Percentiles rank a stretch among this genome's conserved stretches.
Conservation (phyloP, 176 grass and related monocot genomes). For the Carex kokanica region DNA sequence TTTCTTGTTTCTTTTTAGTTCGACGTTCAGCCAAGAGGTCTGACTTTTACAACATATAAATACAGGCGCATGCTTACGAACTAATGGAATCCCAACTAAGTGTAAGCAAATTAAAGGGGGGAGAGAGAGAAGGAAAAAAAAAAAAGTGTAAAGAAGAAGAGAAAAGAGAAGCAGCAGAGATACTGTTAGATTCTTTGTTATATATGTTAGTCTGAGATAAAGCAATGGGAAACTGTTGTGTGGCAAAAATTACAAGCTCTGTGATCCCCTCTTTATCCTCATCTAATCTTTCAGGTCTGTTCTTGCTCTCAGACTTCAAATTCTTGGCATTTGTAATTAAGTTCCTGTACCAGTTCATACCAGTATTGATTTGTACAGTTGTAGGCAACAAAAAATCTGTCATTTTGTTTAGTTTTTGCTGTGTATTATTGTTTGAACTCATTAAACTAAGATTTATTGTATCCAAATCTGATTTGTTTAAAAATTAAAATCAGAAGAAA, state of each 20-base stretch:
- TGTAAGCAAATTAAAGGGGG: neutral
- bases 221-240: slow-evolving; percentile 25
- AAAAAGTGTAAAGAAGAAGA: neutral
- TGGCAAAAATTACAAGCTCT: neutral
- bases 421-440: neutral
- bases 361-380: neutral
- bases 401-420: neutral
- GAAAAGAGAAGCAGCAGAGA: neutral
- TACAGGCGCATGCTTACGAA: neutral
- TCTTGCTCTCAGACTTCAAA: slow-evolving; percentile 13
- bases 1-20: slow-evolving; percentile 4
- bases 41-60: neutral
- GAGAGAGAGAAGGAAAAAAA: neutral
- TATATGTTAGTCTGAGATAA: neutral
- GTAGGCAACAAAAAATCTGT: neutral
- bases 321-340: neutral
- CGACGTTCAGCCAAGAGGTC: neutral
- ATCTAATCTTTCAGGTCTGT: slow-evolving; percentile 21
- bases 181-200: neutral
- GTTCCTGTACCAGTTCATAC: neutral
- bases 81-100: neutral
- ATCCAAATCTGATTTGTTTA: neutral
- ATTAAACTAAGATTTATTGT: neutral
- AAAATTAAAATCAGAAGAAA: neutral
- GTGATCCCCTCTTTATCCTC: neutral